Base-by-base conservation (phyloP, 169 alveolate species). In the Ichthyophthirius multifiliis region DNA sequence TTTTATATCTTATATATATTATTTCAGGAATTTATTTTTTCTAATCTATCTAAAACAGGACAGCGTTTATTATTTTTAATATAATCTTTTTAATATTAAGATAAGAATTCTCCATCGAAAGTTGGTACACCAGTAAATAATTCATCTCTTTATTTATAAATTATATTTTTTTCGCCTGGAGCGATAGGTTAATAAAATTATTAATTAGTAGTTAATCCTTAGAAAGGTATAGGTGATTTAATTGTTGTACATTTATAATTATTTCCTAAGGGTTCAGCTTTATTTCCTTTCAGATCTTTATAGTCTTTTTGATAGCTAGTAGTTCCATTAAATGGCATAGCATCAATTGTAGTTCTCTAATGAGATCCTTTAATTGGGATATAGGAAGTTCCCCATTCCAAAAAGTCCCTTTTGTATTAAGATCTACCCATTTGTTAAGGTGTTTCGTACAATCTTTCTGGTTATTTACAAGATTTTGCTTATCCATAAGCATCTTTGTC, bases 291-390 rank as follows among this genome's bases (percentile, higher is more conserved):
- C 71, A 55, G 23, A n/a, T 55, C 31, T 2, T 55, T 27, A 23
- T 20, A 55, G 31, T 55, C 71, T 27, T 55, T 55, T 20, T 55
- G 12, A 39, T 55, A 55, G 13, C 43, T 55, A 55, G 71, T 55
- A 27, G 23, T 27, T 13, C 71, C 71, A 27, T 55, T 34, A 39
- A 55, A 55, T 34, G 71, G 71, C 71, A 55, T 55, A 27, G 23
- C 71, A 55, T 55, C 71, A 55, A 55, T 55, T 27, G 71, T 55
- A 55, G 71, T 55, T 55, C 71, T 55, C 39, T 55, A 27, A 55
- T 34, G 31, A 23, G 23, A 55, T 12, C 71, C 71, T 23, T 55
- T 55, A 55, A 55, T 55, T 15, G 71, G 71, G 13, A 27, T 27
- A 27, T 55, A 55, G 18, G 71, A 39, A 27, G 43, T 27, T 10